These are phyloP conservation scores for Nemania diffusa DNA, from an alignment of 2,329 filamentous ascomycete genomes.

Conservation along the genomic window DNA sequence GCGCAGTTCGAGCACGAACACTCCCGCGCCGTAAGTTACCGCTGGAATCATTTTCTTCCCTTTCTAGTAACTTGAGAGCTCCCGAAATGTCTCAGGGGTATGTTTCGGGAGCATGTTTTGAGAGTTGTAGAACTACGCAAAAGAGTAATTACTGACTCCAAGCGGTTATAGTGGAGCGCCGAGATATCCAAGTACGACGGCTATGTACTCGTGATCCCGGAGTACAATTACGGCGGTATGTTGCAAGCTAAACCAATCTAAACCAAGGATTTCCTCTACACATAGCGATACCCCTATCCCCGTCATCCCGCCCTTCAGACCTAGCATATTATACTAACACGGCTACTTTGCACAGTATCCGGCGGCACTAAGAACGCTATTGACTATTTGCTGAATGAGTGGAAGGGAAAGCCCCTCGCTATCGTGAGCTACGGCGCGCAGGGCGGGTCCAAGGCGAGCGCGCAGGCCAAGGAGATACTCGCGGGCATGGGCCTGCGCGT, in stretches of 20 bases:
- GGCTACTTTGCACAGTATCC: too few species aligned
- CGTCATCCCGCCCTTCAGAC: neutral
- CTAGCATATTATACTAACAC: too few species aligned
- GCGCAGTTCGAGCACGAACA: conserved; percentile 54
- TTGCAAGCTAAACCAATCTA: neutral
- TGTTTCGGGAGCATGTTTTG: too few species aligned
- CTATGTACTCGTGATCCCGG: conserved; percentile 62
- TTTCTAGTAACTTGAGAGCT: too few species aligned
- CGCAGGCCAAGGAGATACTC: conserved; percentile 45
- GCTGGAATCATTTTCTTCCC: too few species aligned
- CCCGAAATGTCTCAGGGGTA: too few species aligned
- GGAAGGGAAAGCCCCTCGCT: conserved; percentile 63
- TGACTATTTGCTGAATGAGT: conserved; percentile 69
- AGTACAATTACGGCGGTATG: conserved; percentile 64
- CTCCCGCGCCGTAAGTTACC: too few species aligned
- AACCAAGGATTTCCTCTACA: neutral
- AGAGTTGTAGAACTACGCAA: too few species aligned
- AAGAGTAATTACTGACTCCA: too few species aligned
- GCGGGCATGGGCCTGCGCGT: conserved; percentile 48
- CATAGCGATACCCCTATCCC: neutral
- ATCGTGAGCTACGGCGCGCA: conserved; percentile 65
- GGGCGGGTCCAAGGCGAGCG: conserved; percentile 52
- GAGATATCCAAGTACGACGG: conserved; percentile 57
- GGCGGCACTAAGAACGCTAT: conserved; percentile 70
- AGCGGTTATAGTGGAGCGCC: too few species aligned